Percentiles rank a stretch among this genome's conserved stretches.
Conservation (phyloP, 2,329 filamentous ascomycete species). For the Fusarium proliferatum region DNA sequence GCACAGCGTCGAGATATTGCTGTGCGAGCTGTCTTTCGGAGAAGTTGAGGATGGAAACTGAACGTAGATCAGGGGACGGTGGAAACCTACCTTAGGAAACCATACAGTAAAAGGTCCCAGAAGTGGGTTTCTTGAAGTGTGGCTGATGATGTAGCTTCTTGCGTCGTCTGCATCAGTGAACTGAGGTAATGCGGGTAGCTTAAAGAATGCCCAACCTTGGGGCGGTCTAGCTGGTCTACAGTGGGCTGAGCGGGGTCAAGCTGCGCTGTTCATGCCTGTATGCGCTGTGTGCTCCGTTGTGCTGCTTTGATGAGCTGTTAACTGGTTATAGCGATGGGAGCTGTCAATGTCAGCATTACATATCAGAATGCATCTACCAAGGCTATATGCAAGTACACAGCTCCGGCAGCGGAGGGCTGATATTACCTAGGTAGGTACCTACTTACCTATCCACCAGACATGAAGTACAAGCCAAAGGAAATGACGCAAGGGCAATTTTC, state of each 20-base stretch:
- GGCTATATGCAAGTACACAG: conserved; percentile 11
- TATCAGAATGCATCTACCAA: conserved; percentile 7
- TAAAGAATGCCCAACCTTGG: conserved; percentile 32
- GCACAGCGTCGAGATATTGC: conserved; percentile 20
- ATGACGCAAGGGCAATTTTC: conserved; percentile 44
- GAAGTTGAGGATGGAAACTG: conserved; percentile 27
- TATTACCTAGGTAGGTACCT: too few species aligned
- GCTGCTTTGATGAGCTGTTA: conserved; percentile 11
- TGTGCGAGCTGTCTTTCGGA: conserved; percentile 20
- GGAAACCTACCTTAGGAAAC: conserved; percentile 6
- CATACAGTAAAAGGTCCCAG: conserved; percentile 5
- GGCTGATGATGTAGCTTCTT: conserved; percentile 45
- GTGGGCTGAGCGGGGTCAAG: conserved; percentile 28
- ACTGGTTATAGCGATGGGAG: conserved; percentile 17
- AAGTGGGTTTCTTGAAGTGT: conserved; percentile 34
- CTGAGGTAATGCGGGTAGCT: conserved; percentile 4
- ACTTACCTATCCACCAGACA: background rate
- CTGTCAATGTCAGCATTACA: conserved; percentile 17
- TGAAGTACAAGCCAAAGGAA: conserved; percentile 30
- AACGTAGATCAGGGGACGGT: conserved; percentile 22
- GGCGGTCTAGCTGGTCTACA: conserved; percentile 25
- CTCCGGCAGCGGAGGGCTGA: conserved; percentile 23
- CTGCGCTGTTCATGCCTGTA: conserved; percentile 31
- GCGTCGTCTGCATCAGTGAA: conserved; percentile 13
- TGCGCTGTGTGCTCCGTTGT: conserved; percentile 12